These are phyloP conservation scores for Breynia disticha DNA, from an alignment of 441 rosid species.

Conservation along the genomic window DNA sequence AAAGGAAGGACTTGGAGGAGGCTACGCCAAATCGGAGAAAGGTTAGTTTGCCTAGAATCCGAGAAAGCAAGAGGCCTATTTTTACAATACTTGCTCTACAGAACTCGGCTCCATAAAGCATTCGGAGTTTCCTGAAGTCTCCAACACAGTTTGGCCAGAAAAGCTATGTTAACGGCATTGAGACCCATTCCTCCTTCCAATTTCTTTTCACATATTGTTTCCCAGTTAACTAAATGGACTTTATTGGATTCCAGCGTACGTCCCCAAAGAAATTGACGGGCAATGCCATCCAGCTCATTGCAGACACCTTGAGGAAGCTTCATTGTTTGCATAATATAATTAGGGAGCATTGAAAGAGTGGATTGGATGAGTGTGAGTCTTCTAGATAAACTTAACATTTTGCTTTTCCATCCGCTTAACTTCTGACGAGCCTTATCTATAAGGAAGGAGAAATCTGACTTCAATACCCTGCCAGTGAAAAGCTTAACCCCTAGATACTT, in stretches of 20 bases:
- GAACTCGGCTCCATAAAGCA: background rate
- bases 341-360: background rate
- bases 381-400: background rate
- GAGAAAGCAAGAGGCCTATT: background rate
- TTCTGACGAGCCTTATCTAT: no score
- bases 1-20: background rate
- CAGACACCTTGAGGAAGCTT: background rate
- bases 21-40: background rate
- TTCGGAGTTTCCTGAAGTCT: background rate
- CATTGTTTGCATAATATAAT: background rate
- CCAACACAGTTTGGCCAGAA: background rate
- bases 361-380: background rate
- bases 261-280: no score
- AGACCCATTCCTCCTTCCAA: background rate
- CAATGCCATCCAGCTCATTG: background rate
- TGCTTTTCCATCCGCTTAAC: no score
- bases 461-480: no score
- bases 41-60: background rate
- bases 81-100: background rate
- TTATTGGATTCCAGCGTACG: background rate
- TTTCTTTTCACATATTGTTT: background rate
- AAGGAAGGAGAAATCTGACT: no score
- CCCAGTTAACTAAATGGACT: background rate
- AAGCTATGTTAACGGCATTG: background rate
- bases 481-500: no score